These are phyloP conservation scores for Tulasnella sp. DNA, from an alignment of 768 basidiomycete species.

Conservation along the genomic window DNA sequence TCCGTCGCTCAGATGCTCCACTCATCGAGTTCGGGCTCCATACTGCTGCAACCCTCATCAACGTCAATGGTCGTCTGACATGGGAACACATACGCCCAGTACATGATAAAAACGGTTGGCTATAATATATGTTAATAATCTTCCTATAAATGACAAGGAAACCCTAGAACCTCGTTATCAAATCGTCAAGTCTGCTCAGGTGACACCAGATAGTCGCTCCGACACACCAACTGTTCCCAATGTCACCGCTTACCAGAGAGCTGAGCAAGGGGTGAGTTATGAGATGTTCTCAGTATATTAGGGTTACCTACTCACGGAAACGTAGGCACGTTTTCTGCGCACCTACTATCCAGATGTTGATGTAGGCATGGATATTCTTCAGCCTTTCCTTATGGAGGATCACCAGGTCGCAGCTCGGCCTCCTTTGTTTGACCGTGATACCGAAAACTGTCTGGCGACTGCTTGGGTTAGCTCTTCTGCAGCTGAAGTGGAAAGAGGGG, in stretches of 20 bases:
- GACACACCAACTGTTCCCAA: slow-evolving; percentile 26
- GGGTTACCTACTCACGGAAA: not conserved
- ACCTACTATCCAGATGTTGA: slow-evolving; percentile 64
- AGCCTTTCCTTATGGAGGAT: not conserved
- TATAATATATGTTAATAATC: not conserved
- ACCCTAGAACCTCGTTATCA: slow-evolving; percentile 14
- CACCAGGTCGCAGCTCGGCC: not conserved
- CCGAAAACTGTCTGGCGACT: no score
- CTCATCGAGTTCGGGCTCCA: slow-evolving; percentile 47
- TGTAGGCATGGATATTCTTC: slow-evolving; percentile 44
- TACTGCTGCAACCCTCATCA: slow-evolving; percentile 45
- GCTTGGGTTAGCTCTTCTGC: no score
- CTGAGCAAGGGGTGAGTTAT: slow-evolving; percentile 53
- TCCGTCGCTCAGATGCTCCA: slow-evolving; percentile 37
- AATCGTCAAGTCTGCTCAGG: slow-evolving; percentile 23
- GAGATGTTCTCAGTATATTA: slow-evolving; percentile 1
- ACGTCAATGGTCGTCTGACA: slow-evolving; percentile 35
- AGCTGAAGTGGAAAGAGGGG: no score
- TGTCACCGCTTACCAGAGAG: slow-evolving; percentile 37
- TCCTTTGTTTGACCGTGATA: no score
- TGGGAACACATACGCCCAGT: slow-evolving; percentile 40
- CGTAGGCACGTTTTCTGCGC: slow-evolving; percentile 60
- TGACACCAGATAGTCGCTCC: slow-evolving; percentile 52
- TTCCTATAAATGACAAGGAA: slow-evolving; percentile 23
- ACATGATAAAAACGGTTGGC: slow-evolving; percentile 14